Evolutionary conservation across 1,284 basidiomycete genomes (phyloP).

Genomic region (Naganishia albida): DNA sequence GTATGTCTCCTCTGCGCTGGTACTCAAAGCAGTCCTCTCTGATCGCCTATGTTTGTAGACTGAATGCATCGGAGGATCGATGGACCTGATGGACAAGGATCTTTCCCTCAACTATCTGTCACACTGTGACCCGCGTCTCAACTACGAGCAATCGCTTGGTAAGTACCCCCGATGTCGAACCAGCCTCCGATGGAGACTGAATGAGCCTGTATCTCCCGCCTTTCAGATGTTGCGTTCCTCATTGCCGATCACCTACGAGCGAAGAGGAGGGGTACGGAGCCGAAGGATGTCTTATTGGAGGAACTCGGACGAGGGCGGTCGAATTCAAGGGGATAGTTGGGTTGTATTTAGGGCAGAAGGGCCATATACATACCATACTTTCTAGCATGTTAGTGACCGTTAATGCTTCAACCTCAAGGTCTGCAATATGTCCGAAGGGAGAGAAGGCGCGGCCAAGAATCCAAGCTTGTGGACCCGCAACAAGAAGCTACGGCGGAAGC

Average conservation of each 20-base stretch:
- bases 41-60: slow-evolving; percentile 43
- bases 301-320: slow-evolving; percentile 31
- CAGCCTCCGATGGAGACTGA: neutral
- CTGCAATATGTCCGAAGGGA: too few species aligned
- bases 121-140: slow-evolving; percentile 57
- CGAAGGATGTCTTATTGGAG: slow-evolving; percentile 41
- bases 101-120: slow-evolving; percentile 58
- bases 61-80: slow-evolving; percentile 62
- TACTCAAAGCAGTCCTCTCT: neutral
- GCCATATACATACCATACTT: too few species aligned
- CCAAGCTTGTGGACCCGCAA: too few species aligned
- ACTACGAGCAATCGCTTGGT: slow-evolving; percentile 60
- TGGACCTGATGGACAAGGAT: slow-evolving; percentile 60
- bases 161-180: slow-evolving; percentile 31
- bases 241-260: slow-evolving; percentile 54
- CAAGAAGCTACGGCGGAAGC: too few species aligned
- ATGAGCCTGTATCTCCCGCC: neutral
- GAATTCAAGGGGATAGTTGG: neutral
- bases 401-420: too few species aligned
- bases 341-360: too few species aligned
- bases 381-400: too few species aligned
- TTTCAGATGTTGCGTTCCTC: slow-evolving; percentile 57
- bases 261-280: slow-evolving; percentile 47
- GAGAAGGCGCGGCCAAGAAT: too few species aligned
- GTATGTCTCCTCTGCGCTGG: slow-evolving; percentile 37